Percentiles rank a stretch among this genome's conserved stretches.
Evolutionary conservation across 192 early-diverging fungal genomes (phyloP).

Genomic region (Coemansia erecta): DNA sequence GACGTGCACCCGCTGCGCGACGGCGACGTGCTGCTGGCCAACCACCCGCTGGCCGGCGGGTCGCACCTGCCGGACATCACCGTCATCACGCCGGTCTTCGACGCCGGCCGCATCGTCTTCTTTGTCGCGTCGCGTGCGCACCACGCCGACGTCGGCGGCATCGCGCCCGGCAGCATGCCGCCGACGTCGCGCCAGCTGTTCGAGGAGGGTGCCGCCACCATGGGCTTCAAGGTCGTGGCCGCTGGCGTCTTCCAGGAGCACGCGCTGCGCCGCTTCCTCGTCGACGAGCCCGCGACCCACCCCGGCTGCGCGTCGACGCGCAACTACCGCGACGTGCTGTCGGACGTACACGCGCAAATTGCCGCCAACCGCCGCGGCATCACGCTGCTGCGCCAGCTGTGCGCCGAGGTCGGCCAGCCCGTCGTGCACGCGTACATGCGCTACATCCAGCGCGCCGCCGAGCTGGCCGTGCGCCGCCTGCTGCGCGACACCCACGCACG

Average conservation of each 20-base stretch:
- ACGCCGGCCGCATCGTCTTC: conserved; percentile 69
- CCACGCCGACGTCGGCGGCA: conserved; percentile 94
- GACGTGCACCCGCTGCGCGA: conserved; percentile 67
- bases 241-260: conserved; percentile 77
- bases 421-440: conserved; percentile 96
- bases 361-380: conserved; percentile 97
- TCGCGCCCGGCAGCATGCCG: conserved; percentile 85
- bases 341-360: conserved; percentile 94
- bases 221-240: conserved; percentile 83
- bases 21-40: conserved; percentile 93
- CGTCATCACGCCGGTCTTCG: conserved; percentile 93
- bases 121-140: conserved; percentile 94
- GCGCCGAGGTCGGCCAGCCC: conserved; percentile 78
- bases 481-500: conserved; percentile 59
- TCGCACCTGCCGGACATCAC: conserved; percentile 96
- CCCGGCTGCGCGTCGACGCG: conserved; percentile 87
- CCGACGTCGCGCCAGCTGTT: conserved; percentile 88
- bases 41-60: conserved; percentile 94
- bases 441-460: conserved; percentile 87
- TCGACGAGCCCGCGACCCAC: conserved; percentile 79
- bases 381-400: conserved; percentile 72
- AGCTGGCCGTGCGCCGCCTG: conserved; percentile 76
- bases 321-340: conserved; percentile 86
- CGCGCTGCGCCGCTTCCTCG: conserved; percentile 73
- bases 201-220: conserved; percentile 92